A percentile compares a stretch with the other conserved stretches of the same genome.
These are phyloP conservation scores for Turritis glabra DNA, from an alignment of 345 rosid species.

Conservation along the genomic window DNA sequence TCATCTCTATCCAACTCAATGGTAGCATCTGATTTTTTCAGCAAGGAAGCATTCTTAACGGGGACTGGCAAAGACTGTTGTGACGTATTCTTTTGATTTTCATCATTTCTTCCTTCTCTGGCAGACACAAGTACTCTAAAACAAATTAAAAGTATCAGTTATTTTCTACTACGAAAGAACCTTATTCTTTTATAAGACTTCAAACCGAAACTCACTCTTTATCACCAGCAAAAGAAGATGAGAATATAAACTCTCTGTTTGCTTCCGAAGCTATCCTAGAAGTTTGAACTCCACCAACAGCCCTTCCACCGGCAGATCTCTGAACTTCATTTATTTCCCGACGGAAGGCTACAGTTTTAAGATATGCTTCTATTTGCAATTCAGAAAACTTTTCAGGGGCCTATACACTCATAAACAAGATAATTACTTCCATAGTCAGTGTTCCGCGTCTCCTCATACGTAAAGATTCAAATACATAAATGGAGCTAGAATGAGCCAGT, in stretches of 20 bases:
- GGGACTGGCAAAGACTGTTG: slow-evolving; percentile 42
- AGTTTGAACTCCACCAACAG: slow-evolving; percentile 81
- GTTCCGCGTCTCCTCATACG: neutral
- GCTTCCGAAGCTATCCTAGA: slow-evolving; percentile 96
- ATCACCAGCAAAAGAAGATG: slow-evolving; percentile 85
- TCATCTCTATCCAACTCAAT: slow-evolving; percentile 44
- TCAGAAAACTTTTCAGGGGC: slow-evolving; percentile 90
- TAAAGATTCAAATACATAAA: slow-evolving; percentile 8
- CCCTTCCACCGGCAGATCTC: slow-evolving; percentile 84
- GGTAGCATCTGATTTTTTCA: slow-evolving; percentile 42
- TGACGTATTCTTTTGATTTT: slow-evolving; percentile 39
- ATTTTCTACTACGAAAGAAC: neutral
- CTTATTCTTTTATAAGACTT: slow-evolving; percentile 4
- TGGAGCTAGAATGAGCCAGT: slow-evolving; percentile 11
- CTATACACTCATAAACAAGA: slow-evolving; percentile 44
- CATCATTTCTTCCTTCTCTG: slow-evolving; percentile 49
- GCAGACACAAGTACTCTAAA: slow-evolving; percentile 64
- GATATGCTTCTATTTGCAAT: slow-evolving; percentile 92
- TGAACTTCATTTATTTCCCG: slow-evolving; percentile 94
- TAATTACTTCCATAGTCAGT: slow-evolving; percentile 17
- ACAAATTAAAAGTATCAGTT: slow-evolving; percentile 23
- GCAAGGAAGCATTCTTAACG: slow-evolving; percentile 31
- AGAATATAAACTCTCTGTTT: slow-evolving; percentile 89
- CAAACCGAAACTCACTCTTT: slow-evolving; percentile 65
- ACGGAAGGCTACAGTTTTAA: slow-evolving; percentile 92